Percentiles rank a stretch among this genome's conserved stretches.
Evolutionary conservation across 345 rosid genomes (phyloP).

Genomic region (Diplotaxis tenuifolia): DNA sequence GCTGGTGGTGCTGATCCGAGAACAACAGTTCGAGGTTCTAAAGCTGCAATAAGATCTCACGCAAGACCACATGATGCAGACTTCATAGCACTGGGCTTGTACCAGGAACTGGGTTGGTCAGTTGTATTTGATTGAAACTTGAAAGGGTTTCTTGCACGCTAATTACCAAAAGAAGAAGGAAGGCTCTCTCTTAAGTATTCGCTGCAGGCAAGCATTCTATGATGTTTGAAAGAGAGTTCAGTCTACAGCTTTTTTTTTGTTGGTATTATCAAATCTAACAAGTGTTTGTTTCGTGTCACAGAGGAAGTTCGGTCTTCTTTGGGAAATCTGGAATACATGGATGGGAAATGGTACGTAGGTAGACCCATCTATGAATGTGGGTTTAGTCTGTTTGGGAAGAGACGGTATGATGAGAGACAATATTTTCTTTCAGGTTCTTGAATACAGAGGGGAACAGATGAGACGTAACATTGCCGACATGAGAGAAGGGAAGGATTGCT

Average conservation of each 20-base stretch:
- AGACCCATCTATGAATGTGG: neutral
- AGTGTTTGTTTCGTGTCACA: slow-evolving; percentile 35
- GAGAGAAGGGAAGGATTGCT: too few species aligned
- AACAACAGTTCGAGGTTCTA: slow-evolving; percentile 80
- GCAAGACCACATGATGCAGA: slow-evolving; percentile 57
- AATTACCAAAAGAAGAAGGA: neutral
- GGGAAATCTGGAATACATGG: slow-evolving; percentile 97
- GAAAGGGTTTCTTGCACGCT: neutral
- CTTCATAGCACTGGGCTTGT: slow-evolving; percentile 40
- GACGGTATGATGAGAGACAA: too few species aligned
- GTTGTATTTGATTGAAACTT: neutral
- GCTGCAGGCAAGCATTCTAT: slow-evolving; percentile 49
- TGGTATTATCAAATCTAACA: slow-evolving; percentile 1
- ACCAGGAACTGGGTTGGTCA: neutral
- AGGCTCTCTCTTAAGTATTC: neutral
- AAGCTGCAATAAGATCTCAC: slow-evolving; percentile 80
- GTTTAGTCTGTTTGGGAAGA: too few species aligned
- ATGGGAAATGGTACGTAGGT: too few species aligned
- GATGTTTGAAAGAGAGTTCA: slow-evolving; percentile 4
- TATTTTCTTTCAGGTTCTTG: too few species aligned
- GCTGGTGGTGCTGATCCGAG: too few species aligned
- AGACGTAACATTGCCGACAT: too few species aligned
- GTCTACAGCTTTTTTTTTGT: neutral
- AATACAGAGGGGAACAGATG: too few species aligned
- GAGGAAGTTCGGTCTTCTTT: slow-evolving; percentile 88